phyloP scores from a whole-genome alignment of 2,329 filamentous ascomycete species.

The Trichophyton schoenleinii region DNA sequence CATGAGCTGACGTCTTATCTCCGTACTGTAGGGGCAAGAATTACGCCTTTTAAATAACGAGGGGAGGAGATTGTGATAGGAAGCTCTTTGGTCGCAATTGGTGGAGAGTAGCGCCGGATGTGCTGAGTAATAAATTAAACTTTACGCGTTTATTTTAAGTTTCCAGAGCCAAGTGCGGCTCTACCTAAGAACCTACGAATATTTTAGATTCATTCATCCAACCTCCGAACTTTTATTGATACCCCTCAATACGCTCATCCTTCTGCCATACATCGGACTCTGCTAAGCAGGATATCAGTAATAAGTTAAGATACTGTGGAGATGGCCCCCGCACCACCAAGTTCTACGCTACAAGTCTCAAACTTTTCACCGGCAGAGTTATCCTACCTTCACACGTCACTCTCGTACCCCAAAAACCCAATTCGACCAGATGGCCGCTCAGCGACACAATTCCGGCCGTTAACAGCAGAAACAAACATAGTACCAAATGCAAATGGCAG shows the following conservation, averaged over 20 bases:
- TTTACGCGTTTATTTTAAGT: not conserved
- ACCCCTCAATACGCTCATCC: not conserved
- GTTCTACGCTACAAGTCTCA: slow-evolving; percentile 36
- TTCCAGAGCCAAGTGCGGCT: not conserved
- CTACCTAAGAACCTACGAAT: not conserved
- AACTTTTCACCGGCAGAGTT: slow-evolving; percentile 91
- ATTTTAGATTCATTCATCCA: no score
- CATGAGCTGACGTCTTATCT: no score
- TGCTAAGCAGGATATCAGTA: not conserved
- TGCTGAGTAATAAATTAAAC: not conserved
- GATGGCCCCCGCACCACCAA: slow-evolving; percentile 40
- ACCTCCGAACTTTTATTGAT: not conserved
- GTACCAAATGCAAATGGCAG: slow-evolving; percentile 83
- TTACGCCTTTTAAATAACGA: no score
- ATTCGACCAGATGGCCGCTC: slow-evolving; percentile 79
- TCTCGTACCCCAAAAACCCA: slow-evolving; percentile 56
- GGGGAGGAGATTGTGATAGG: no score
- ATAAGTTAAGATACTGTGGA: not conserved
- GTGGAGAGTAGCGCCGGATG: not conserved
- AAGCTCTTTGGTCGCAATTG: not conserved
- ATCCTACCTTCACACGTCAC: slow-evolving; percentile 82
- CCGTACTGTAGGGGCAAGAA: no score
- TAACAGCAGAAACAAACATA: slow-evolving; percentile 81
- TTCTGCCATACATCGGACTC: not conserved
- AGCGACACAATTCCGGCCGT: slow-evolving; percentile 74